phyloP scores from a whole-genome alignment of 2,329 filamentous ascomycete genomes.

The Furcasterigmium furcatum region DNA sequence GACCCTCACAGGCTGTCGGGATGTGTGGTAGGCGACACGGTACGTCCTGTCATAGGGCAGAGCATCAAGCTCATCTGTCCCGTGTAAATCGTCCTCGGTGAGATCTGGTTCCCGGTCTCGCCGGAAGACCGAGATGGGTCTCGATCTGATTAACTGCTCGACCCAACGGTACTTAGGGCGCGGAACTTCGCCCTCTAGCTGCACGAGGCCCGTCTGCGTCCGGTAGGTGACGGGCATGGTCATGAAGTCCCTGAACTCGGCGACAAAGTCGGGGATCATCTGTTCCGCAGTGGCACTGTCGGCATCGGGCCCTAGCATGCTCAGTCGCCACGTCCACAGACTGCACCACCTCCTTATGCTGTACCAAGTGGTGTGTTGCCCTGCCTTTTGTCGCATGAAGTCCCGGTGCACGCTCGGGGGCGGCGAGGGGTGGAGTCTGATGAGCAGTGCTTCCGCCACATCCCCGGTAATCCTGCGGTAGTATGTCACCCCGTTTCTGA shows the following conservation, averaged over 20 bases:
- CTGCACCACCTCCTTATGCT: slow-evolving; percentile 8
- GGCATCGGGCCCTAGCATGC: background rate
- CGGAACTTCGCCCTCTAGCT: slow-evolving; percentile 1
- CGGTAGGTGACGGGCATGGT: slow-evolving; percentile 8
- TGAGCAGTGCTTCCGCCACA: slow-evolving; percentile 7
- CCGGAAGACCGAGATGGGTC: background rate
- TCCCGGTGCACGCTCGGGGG: slow-evolving; percentile 4
- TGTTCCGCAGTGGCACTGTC: background rate
- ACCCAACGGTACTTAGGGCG: slow-evolving; percentile 2
- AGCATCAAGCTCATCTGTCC: no score
- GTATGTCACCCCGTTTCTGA: background rate
- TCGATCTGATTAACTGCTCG: background rate
- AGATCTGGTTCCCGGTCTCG: background rate
- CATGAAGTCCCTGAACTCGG: slow-evolving; percentile 10
- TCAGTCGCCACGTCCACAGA: slow-evolving; percentile 4
- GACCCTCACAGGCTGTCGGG: no score
- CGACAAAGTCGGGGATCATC: slow-evolving; percentile 7
- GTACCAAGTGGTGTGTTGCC: slow-evolving; percentile 10
- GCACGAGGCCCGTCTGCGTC: slow-evolving; percentile 8
- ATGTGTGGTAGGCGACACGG: no score
- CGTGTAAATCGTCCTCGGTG: no score
- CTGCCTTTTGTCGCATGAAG: slow-evolving; percentile 7
- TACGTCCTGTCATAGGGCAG: no score
- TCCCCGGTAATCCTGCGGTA: slow-evolving; percentile 6
- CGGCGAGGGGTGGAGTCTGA: slow-evolving; percentile 7